Base-by-base conservation (phyloP, 2,329 filamentous ascomycete genomes). In the Hansfordia pulvinata region DNA sequence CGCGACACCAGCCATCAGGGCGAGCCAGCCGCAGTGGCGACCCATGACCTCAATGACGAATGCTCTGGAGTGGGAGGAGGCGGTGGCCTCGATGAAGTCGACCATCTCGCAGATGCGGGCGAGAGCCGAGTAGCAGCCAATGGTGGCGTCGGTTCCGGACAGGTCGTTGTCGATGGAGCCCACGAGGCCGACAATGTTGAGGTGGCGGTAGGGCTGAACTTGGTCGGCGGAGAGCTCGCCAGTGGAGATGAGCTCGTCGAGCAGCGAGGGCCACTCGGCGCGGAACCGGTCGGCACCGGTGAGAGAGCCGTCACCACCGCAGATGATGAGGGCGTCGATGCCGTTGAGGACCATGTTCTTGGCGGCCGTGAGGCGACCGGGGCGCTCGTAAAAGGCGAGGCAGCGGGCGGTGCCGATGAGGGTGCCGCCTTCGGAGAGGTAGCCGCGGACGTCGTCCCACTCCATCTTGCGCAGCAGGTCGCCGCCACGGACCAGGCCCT, bases 1-100 rank as follows among this genome's bases (percentile, higher is more conserved):
- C 31, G 83, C 86, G 32, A 98, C 86, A 44, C 86, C 88, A 10
- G 88, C 80, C 78, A 96, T 94, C 34, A 98, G 67, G 20, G 90
- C 90, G 35, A 98, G 64, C 90, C 90, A 98, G 35, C 90, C 90
- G 51, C 90, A 98, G 56, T 98, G 88, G 32, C 90, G 71, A 26
- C 90, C 90, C 90, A 98, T 98, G 44, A 98, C 90, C 53, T 94
- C 90, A 35, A 98, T 81, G 30, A 98, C 86, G 53, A 98, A 98
- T 20, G 90, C 90, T 42, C 90, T 70, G 37, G 93, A 92, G 54
- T 98, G 90, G 16, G 86, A 94, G 19, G 76, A 78, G 27, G 88
- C 88, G 0, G 90, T 96, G 12, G 88, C 86, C 54, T 98, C 88
- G 41, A 98, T 93, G 47, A 85, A 88, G 58, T 98, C 90, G 31